Conservation (phyloP, 1,284 basidiomycete genomes). For the Cryptococcus jaspeensis region DNA sequence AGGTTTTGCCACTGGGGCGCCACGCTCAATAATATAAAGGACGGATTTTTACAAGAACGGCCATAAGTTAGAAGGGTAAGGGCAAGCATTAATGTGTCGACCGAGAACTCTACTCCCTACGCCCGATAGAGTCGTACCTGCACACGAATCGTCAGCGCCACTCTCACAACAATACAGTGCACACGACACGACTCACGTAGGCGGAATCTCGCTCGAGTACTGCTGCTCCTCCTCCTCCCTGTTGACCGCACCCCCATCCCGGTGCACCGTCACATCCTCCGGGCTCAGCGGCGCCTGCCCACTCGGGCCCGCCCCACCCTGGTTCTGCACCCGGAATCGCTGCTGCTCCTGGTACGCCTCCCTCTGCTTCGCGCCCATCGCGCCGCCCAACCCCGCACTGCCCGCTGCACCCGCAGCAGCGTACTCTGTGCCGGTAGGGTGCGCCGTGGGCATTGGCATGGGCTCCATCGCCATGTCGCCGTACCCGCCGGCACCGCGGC, state of each 20-base stretch:
- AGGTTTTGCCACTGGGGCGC: too few relatives aligned
- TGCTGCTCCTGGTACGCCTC: slow-evolving; percentile 44
- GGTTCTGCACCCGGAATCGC: slow-evolving; percentile 38
- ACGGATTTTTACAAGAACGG: too few relatives aligned
- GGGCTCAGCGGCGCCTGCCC: slow-evolving; percentile 19
- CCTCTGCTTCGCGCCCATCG: slow-evolving; percentile 42
- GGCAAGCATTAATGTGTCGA: too few relatives aligned
- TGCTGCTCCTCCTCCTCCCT: slow-evolving; percentile 17
- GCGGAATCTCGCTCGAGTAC: slow-evolving; percentile 34
- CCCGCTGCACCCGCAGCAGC: slow-evolving; percentile 12
- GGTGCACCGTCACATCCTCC: slow-evolving; percentile 32
- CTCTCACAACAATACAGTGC: neutral
- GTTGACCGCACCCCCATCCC: slow-evolving; percentile 33
- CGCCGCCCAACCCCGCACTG: slow-evolving; percentile 16
- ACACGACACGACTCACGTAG: slow-evolving; percentile 26
- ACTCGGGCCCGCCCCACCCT: slow-evolving; percentile 8
- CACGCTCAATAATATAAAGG: too few relatives aligned
- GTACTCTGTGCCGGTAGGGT: slow-evolving; percentile 14
- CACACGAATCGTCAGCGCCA: neutral
- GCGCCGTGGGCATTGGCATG: slow-evolving; percentile 29
- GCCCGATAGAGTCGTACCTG: slow-evolving; percentile 37
- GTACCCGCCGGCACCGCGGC: slow-evolving; percentile 32
- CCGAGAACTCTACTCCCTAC: neutral
- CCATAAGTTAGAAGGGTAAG: too few relatives aligned
- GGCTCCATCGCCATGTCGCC: slow-evolving; percentile 20